Conservation (phyloP, 1,284 basidiomycete species). For the Trichosporon asahii region DNA sequence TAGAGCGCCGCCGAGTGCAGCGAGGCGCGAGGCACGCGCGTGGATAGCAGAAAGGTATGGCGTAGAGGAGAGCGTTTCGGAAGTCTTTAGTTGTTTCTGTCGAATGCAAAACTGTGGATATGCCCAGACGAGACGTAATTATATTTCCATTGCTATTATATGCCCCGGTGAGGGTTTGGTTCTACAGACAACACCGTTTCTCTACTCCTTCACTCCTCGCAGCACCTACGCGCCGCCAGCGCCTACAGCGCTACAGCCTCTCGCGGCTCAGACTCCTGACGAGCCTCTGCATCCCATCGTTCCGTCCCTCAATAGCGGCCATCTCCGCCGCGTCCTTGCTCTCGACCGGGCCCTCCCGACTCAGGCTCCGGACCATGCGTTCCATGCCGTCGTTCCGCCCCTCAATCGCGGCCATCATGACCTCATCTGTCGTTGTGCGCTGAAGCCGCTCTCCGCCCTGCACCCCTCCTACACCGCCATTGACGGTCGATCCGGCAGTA, state of each 20-base stretch:
- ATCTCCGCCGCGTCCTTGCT: not conserved
- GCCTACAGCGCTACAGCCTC: not conserved
- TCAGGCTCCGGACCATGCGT: not conserved
- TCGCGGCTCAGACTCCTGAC: not conserved
- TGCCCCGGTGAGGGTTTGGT: not conserved
- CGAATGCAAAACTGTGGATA: not conserved
- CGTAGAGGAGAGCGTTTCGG: not conserved
- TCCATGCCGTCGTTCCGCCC: conserved; percentile 1
- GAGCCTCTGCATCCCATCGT: conserved; percentile 11
- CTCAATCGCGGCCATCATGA: conserved; percentile 9
- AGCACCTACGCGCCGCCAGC: too few species aligned
- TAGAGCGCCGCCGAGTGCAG: not conserved
- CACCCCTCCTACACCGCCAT: not conserved
- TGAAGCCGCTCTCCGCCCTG: not conserved
- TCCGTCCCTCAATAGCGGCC: conserved; percentile 20
- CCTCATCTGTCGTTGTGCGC: not conserved
- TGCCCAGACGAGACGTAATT: not conserved
- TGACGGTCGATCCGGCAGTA: not conserved
- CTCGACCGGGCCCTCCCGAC: not conserved
- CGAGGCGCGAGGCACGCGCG: not conserved
- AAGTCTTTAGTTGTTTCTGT: not conserved
- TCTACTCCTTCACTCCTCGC: not conserved
- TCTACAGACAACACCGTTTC: not conserved
- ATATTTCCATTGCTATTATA: not conserved
- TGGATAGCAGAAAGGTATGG: too few species aligned